These are phyloP conservation scores for Plantago coronopus DNA, from an alignment of 305 asterid genomes.

Conservation along the genomic window DNA sequence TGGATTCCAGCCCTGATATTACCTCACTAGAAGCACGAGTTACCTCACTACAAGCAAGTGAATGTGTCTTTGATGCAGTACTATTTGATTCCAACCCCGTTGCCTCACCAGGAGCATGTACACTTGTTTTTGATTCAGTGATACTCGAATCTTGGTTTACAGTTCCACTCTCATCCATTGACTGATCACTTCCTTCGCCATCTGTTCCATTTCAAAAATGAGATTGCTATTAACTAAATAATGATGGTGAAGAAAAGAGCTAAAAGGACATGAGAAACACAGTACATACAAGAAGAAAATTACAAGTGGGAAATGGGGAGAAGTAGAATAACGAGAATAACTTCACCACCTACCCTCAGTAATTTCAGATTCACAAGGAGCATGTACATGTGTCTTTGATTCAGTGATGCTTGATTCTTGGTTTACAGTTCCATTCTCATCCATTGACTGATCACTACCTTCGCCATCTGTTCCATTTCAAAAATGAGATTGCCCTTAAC, in stretches of 20 bases:
- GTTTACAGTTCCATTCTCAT: conserved; percentile 24
- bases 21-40: conserved; percentile 53
- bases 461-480: conserved; percentile 53
- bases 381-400: conserved; percentile 39
- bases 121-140: conserved; percentile 31
- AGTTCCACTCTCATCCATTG: conserved; percentile 27
- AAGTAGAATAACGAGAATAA: too few species aligned
- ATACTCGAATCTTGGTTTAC: conserved; percentile 29
- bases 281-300: background rate
- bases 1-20: conserved; percentile 43
- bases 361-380: conserved; percentile 61
- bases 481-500: conserved; percentile 4
- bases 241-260: conserved; percentile 9
- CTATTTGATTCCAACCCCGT: conserved; percentile 43
- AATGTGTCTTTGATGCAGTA: conserved; percentile 34
- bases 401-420: conserved; percentile 30
- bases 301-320: background rate
- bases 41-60: conserved; percentile 55
- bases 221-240: background rate
- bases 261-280: background rate
- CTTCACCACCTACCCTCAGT: conserved; percentile 49
- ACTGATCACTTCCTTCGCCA: conserved; percentile 44
- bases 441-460: conserved; percentile 36
- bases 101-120: conserved; percentile 53
- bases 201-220: conserved; percentile 41